phyloP scores from a whole-genome alignment of 1,284 basidiomycete genomes.

The Pyrrhoderma noxium region DNA sequence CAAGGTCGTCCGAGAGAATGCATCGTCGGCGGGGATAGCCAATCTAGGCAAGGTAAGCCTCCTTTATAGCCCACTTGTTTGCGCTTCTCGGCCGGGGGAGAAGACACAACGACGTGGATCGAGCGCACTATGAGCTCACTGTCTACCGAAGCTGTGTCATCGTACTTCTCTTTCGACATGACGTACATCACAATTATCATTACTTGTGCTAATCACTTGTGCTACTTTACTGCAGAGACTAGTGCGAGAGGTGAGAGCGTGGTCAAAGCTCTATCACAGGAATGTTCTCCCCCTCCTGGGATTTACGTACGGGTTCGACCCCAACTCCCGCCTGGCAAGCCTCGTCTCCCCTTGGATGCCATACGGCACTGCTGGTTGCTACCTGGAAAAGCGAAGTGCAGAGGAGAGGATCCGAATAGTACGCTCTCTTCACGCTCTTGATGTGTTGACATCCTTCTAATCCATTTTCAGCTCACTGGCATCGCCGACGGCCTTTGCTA shows the following conservation, averaged over 20 bases:
- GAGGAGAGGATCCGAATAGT: slow-evolving; percentile 14
- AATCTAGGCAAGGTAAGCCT: slow-evolving; percentile 10
- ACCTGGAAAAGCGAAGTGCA: slow-evolving; percentile 6
- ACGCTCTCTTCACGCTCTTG: not conserved
- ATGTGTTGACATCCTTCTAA: not conserved
- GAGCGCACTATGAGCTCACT: too few relatives aligned
- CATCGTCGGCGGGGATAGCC: slow-evolving; percentile 2
- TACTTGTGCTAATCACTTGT: too few relatives aligned
- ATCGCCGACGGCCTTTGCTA: slow-evolving; percentile 17
- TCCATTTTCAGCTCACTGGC: slow-evolving; percentile 9
- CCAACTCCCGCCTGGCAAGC: slow-evolving; percentile 8
- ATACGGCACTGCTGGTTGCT: slow-evolving; percentile 10
- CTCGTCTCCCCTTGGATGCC: slow-evolving; percentile 18
- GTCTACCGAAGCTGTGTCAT: too few relatives aligned
- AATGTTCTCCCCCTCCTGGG: slow-evolving; percentile 15
- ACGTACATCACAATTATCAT: too few relatives aligned
- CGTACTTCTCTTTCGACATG: too few relatives aligned
- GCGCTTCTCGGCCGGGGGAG: too few relatives aligned
- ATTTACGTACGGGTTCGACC: slow-evolving; percentile 15
- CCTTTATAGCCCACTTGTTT: not conserved
- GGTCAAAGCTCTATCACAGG: slow-evolving; percentile 15
- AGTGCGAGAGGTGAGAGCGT: slow-evolving; percentile 12
- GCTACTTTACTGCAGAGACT: not conserved
- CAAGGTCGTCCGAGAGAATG: slow-evolving; percentile 15
- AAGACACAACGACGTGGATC: too few relatives aligned